Evolutionary conservation across 1,139 yeast genomes (phyloP).

Genomic region (Candida tropicalis): DNA sequence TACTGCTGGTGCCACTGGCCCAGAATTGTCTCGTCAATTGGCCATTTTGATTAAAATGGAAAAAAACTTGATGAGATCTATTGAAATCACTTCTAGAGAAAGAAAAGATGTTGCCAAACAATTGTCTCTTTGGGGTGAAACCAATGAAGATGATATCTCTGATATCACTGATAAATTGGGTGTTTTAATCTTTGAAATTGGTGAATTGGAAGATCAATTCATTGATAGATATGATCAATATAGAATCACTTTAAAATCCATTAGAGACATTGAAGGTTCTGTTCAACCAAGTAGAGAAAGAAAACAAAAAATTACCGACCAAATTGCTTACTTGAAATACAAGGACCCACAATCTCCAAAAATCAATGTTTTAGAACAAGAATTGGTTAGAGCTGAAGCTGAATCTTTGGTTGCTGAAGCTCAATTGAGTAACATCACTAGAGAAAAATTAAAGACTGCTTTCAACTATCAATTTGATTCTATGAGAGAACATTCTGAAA

Average conservation of each 20-base stretch:
- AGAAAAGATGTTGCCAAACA: conserved; percentile 84
- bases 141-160: conserved; percentile 93
- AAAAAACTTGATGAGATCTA: conserved; percentile 77
- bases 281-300: conserved; percentile 99
- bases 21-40: conserved; percentile 76
- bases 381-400: conserved; percentile 98
- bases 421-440: conserved; percentile 94
- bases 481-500: conserved; percentile 93
- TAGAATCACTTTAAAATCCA: conserved; percentile 91
- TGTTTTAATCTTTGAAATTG: conserved; percentile 92
- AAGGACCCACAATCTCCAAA: conserved; percentile 98
- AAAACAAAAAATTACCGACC: conserved; percentile 95
- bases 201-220: conserved; percentile 97
- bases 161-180: conserved; percentile 98
- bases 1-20: conserved; percentile 77
- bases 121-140: conserved; percentile 94
- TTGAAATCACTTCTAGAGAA: conserved; percentile 77
- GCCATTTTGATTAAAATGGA: conserved; percentile 81
- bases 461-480: conserved; percentile 97
- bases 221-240: conserved; percentile 98
- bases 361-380: conserved; percentile 94
- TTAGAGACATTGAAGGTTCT: conserved; percentile 95
- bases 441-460: conserved; percentile 97
- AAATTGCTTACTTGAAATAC: conserved; percentile 96
- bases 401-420: conserved; percentile 99